Base-by-base conservation (phyloP, 371 early-diverging fungal species). In the Rhizopus arrhizus region DNA sequence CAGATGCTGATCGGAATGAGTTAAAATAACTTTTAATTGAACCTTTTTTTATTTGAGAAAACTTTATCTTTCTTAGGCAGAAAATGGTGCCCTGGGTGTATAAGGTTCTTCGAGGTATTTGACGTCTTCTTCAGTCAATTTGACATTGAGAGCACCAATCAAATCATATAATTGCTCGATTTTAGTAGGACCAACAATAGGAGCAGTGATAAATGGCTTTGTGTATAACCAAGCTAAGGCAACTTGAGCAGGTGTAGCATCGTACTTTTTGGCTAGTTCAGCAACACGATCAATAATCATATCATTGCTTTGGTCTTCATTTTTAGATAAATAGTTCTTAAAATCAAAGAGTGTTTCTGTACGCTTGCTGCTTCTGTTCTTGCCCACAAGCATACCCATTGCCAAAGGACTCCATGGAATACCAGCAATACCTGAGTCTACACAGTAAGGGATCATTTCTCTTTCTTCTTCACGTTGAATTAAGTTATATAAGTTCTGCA, bases 381-480 rank as follows among this genome's bases (percentile, higher is more conserved):
- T 61, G 33, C 62, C 62, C 29, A 56, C 50, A 52, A 61, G 52
- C 3, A 64, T 13, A 13, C 61, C 65, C 56, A 55, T 61, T 3
- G 73, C 75, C 32, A 77, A 68, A 8, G 80, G 79, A 5, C 74
- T 70, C 66, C 72, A 81, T 38, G 70, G 72, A 32, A 73, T 72
- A 15, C 55, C 33, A n/a, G 74, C 72, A 46, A 81, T 70, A 40
- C 74, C 74, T 13, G 53, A 35, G 60, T 69, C 73, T 16, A 40
- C 12, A 52, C 70, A 72, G 29, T 71, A 78, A 33, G 77, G 74
- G 46, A 69, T 55, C 77, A 82, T 78, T 31, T 82, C 83, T 15
- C 83, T 69, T 46, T 82, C 83, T 65, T 82, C 81, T 52, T 82
- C 83, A 22, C 83, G 79, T 47, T 82, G 80, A 35, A 77, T 31